Evolutionary conservation across 2,329 filamentous ascomycete species (phyloP), one percentile per base, ranked within the genome.

Genomic region (Neoscytalidium dimidiatum): DNA sequence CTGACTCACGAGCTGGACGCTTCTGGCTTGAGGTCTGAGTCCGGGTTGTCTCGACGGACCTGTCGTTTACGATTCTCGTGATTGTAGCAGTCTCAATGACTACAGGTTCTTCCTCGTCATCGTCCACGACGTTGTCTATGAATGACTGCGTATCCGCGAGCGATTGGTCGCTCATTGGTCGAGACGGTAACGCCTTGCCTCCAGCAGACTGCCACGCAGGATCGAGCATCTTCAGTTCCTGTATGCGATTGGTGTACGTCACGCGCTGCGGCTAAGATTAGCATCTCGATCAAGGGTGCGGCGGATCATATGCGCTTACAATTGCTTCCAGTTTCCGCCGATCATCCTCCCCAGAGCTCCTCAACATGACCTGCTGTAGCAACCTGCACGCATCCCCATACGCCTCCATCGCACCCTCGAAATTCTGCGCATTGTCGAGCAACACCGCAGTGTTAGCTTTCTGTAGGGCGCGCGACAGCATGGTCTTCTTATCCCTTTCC

Each of bases 391-490:
- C 95, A 78, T 99, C 95, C 11, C 86, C 84, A 75, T 99, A 99
- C 14, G 94, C 93, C 72, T 92, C 88, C 74, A 96, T 89, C 19
- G 95, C 95, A 44, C 92, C 93, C 75, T 94, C 92, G 68, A 95
- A 94, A 73, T 98, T 97, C 72, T 95, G 92, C 14, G 92, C 93
- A 85, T 97, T 98, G 79, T 99, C 95, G 44, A 99, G 86, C 69
- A 97, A 86, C 28, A 99, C 95, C 23, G 95, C 95, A 13, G 92
- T 94, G 74, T 99, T 97, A 57, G 95, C 95, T 79, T 97, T 97
- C 75, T 96, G 91, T 63, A 99, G 82, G 0, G 95, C 95, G 71
- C 91, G 92, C n/a, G 94, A 97, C 38, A 99, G 85, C 94, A 98
- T 98, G 11, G 90, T 91, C 81, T 97, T 98, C 76, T 98, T 84